Conservation (phyloP, 148 eudicot genomes). For the Rhododendron ferrugineum region DNA sequence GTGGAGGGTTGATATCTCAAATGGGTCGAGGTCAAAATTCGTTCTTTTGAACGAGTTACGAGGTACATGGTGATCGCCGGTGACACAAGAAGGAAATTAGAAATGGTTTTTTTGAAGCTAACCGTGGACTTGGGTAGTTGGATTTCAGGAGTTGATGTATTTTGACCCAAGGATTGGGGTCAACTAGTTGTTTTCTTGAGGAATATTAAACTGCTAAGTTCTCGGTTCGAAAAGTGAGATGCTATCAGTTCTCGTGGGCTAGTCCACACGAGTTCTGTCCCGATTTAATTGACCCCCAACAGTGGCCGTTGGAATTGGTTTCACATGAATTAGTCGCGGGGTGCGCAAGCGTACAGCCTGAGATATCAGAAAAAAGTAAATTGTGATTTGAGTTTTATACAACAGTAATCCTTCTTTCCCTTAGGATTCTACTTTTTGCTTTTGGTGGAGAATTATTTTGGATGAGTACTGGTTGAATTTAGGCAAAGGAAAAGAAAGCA, state of each 20-base stretch:
- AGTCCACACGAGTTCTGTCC: background rate
- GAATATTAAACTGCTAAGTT: background rate
- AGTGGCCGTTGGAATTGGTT: background rate
- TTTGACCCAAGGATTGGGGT: conserved; percentile 1
- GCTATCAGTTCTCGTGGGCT: background rate
- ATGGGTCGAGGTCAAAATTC: background rate
- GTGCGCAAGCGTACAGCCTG: background rate
- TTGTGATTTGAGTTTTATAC: background rate
- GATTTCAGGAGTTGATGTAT: background rate
- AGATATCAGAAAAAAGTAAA: background rate
- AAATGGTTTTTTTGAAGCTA: background rate
- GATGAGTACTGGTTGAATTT: background rate
- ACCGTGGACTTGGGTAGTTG: no score
- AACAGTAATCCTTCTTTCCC: background rate
- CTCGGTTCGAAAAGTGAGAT: background rate
- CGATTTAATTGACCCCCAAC: background rate
- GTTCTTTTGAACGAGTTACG: background rate
- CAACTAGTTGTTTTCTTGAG: background rate
- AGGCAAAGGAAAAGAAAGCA: background rate
- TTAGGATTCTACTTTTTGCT: background rate
- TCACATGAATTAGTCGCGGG: background rate
- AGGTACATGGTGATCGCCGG: background rate
- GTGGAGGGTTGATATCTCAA: background rate
- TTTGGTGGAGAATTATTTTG: background rate
- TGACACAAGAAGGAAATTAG: background rate